Evolutionary conservation across 257 asterid species (phyloP).

Genomic region (Parsonsia alboflavescens): DNA sequence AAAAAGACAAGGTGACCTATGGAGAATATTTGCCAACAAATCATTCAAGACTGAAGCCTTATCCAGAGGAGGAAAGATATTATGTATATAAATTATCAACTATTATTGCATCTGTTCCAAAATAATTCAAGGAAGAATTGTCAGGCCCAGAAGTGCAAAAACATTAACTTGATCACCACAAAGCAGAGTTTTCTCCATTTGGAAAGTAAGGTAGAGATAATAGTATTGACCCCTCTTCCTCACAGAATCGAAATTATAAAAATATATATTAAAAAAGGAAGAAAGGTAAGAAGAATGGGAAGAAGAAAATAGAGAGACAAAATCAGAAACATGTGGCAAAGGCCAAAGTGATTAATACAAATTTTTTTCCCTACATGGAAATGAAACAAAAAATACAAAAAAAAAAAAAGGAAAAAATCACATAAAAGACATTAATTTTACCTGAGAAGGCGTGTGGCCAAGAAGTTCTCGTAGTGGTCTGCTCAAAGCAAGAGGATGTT

Average conservation of each 20-base stretch:
- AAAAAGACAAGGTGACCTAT: background rate
- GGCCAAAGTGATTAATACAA: background rate
- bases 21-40: background rate
- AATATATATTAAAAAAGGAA: background rate
- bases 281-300: background rate
- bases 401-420: too few relatives aligned
- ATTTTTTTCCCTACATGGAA: too few relatives aligned
- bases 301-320: background rate
- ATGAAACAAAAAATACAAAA: background rate
- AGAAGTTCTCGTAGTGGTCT: conserved; percentile 93
- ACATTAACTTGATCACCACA: background rate
- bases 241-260: background rate
- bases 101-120: background rate
- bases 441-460: conserved; percentile 99
- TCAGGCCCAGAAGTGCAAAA: background rate
- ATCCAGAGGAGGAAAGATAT: background rate
- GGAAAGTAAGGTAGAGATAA: background rate
- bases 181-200: background rate
- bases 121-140: background rate
- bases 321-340: background rate
- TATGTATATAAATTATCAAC: background rate
- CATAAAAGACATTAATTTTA: conserved; percentile 16
- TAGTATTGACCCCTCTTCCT: background rate
- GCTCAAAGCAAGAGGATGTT: conserved; percentile 94
- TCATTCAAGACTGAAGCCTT: background rate